A percentile compares a stretch with the other conserved stretches of the same genome.
Conservation (phyloP, 2,329 filamentous ascomycete species). For the Dactylellina leptospora region DNA sequence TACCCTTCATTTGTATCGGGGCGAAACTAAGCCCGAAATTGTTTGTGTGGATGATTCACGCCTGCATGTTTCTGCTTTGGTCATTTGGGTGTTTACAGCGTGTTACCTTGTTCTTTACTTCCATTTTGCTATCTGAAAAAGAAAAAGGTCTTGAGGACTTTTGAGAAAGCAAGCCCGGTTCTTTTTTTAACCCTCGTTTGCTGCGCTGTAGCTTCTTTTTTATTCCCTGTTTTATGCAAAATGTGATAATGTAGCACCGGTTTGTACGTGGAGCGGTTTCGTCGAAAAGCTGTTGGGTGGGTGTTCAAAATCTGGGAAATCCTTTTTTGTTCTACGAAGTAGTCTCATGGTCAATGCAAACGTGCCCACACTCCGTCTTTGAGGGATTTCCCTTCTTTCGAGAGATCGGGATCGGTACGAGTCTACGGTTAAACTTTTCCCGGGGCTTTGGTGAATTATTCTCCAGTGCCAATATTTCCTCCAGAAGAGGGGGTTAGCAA, state of each 20-base stretch:
- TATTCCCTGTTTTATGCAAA: slow-evolving; percentile 47
- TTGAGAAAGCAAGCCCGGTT: not conserved
- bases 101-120: slow-evolving; percentile 16
- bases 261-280: slow-evolving; percentile 4
- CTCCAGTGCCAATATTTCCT: not conserved
- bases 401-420: slow-evolving; percentile 25
- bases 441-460: not conserved
- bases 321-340: too few species aligned
- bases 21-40: slow-evolving; percentile 13
- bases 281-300: not conserved
- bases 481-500: slow-evolving; percentile 11
- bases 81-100: slow-evolving; percentile 30
- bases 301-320: too few species aligned
- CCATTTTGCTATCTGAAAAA: slow-evolving; percentile 6
- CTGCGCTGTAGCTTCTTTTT: slow-evolving; percentile 9
- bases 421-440: slow-evolving; percentile 25
- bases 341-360: too few species aligned
- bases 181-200: not conserved
- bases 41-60: slow-evolving; percentile 28
- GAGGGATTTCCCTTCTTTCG: slow-evolving; percentile 24
- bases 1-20: slow-evolving; percentile 16
- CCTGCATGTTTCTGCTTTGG: slow-evolving; percentile 20
- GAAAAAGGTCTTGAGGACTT: slow-evolving; percentile 20
- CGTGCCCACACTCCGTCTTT: slow-evolving; percentile 10
- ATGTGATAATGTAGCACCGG: slow-evolving; percentile 40